Percentiles rank a stretch among this genome's conserved stretches.
phyloP scores from a whole-genome alignment of 257 asterid genomes.

The Jacaranda copaia region DNA sequence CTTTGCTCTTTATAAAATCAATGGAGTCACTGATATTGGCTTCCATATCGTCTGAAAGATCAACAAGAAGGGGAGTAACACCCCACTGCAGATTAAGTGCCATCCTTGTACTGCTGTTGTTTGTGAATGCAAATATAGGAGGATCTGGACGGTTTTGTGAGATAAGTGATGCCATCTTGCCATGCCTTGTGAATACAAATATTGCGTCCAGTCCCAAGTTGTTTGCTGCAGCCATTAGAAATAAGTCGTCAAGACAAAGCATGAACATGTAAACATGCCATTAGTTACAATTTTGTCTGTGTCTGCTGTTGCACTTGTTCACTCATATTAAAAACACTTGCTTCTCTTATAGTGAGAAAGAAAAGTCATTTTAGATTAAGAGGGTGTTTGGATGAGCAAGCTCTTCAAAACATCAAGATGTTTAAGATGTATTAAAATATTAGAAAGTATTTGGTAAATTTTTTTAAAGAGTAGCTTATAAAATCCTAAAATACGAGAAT shows the following conservation, averaged over 20 bases:
- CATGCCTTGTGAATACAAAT: slow-evolving; percentile 80
- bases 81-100: slow-evolving; percentile 86
- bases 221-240: slow-evolving; percentile 60
- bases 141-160: slow-evolving; percentile 81
- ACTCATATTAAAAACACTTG: too few relatives aligned
- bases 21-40: slow-evolving; percentile 56
- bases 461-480: too few relatives aligned
- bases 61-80: slow-evolving; percentile 64
- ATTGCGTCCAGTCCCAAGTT: slow-evolving; percentile 78
- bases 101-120: slow-evolving; percentile 69
- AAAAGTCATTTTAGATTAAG: too few relatives aligned
- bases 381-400: too few relatives aligned
- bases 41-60: slow-evolving; percentile 82
- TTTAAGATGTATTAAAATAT: too few relatives aligned
- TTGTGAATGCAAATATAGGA: slow-evolving; percentile 82
- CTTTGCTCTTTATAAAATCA: slow-evolving; percentile 61
- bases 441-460: too few relatives aligned
- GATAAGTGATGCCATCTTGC: slow-evolving; percentile 83
- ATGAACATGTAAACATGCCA: not conserved
- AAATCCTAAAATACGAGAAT: too few relatives aligned
- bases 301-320: not conserved
- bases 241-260: not conserved
- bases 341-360: too few relatives aligned
- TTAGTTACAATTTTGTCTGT: not conserved
- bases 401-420: too few relatives aligned